phyloP scores from a whole-genome alignment of 371 early-diverging fungal genomes.

The Dinochytrium kinnereticum region DNA sequence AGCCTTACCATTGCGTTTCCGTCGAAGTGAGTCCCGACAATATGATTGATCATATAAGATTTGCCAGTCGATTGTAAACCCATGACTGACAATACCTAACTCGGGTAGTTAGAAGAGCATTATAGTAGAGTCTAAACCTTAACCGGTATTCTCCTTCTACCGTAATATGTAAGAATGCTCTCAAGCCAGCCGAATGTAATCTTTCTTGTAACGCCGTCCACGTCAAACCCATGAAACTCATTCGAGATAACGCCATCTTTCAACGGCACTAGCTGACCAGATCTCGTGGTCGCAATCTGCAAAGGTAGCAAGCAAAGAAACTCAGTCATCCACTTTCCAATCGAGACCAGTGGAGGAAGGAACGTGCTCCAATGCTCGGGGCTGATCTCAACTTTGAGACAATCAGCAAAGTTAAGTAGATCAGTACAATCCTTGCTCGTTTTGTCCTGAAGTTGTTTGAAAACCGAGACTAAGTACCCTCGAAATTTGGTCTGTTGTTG shows the following conservation, averaged over 20 bases:
- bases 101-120: neutral
- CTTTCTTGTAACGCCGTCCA: slow-evolving; percentile 1
- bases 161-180: slow-evolving; percentile 20
- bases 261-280: slow-evolving; percentile 28
- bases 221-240: slow-evolving; percentile 13
- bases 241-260: slow-evolving; percentile 22
- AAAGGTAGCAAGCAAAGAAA: slow-evolving; percentile 26
- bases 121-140: neutral
- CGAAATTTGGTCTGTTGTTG: too few relatives aligned
- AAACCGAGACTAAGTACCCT: neutral
- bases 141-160: neutral
- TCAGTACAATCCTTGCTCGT: slow-evolving; percentile 4
- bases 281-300: slow-evolving; percentile 22
- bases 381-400: neutral
- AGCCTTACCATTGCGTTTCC: slow-evolving; percentile 26
- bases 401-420: neutral
- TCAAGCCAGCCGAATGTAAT: slow-evolving; percentile 31
- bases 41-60: slow-evolving; percentile 30
- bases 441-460: neutral
- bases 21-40: slow-evolving; percentile 25
- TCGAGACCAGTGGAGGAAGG: neutral
- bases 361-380: neutral
- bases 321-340: slow-evolving; percentile 23
- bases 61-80: slow-evolving; percentile 23
- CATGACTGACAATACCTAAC: slow-evolving; percentile 20